Conservation (phyloP, 1,284 basidiomycete species). For the Ceratobasidium sp. region DNA sequence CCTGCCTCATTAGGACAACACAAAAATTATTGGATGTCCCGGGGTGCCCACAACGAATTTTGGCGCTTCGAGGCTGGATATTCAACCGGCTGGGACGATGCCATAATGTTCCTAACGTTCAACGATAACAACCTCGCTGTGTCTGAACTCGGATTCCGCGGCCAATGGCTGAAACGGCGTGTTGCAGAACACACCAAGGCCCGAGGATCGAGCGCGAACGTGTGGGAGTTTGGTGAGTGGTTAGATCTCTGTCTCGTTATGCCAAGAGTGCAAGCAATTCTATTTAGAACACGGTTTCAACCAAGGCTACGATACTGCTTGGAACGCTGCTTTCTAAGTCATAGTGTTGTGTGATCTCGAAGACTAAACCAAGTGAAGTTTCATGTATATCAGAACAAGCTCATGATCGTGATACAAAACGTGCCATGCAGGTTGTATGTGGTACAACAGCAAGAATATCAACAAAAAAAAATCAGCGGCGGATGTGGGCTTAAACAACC, state of each 20-base stretch:
- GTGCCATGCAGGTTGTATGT: not conserved
- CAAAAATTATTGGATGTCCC: conserved; percentile 64
- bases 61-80: conserved; percentile 73
- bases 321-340: conserved; percentile 24
- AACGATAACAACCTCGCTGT: conserved; percentile 47
- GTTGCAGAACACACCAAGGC: conserved; percentile 56
- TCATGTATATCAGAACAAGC: not conserved
- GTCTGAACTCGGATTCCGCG: conserved; percentile 68
- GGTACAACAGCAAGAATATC: not conserved
- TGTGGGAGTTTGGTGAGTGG: conserved; percentile 70
- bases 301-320: conserved; percentile 56
- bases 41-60: conserved; percentile 62
- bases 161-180: conserved; percentile 63
- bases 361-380: not conserved
- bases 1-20: conserved; percentile 58
- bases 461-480: no score
- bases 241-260: no score
- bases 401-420: not conserved
- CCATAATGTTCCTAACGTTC: conserved; percentile 60
- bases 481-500: conserved; percentile 30
- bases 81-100: conserved; percentile 73
- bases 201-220: conserved; percentile 53
- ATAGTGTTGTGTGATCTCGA: not conserved
- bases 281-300: conserved; percentile 61
- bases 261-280: no score